Conservation (phyloP, 139 green algal genomes). For the Picochlorum sp. region DNA sequence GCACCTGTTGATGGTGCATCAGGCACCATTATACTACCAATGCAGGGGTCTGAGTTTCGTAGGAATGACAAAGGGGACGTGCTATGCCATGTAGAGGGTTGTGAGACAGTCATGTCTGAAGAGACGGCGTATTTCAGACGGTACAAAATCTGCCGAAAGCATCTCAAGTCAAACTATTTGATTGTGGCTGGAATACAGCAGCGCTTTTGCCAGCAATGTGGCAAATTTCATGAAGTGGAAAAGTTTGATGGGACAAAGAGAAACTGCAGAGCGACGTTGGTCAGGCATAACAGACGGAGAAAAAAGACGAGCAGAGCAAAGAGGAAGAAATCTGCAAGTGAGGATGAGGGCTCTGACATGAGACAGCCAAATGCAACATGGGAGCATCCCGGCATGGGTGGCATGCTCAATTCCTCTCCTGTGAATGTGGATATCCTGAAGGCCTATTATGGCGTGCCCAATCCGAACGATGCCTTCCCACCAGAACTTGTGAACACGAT, state of each 20-base stretch:
- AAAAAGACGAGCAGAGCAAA: slow-evolving; percentile 10
- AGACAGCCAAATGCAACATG: too few species aligned
- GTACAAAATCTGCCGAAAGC: slow-evolving; percentile 73
- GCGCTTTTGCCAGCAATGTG: slow-evolving; percentile 55
- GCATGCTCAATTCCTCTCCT: too few species aligned
- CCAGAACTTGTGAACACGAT: too few species aligned
- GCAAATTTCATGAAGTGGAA: slow-evolving; percentile 34
- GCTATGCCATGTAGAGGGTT: slow-evolving; percentile 31
- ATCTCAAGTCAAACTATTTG: slow-evolving; percentile 41
- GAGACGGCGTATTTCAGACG: slow-evolving; percentile 55
- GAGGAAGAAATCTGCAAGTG: background rate
- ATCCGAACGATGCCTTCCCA: too few species aligned
- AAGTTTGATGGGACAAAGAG: slow-evolving; percentile 39
- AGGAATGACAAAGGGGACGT: slow-evolving; percentile 1
- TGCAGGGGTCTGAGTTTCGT: background rate
- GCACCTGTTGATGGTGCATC: too few species aligned
- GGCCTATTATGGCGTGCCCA: too few species aligned
- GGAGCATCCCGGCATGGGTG: too few species aligned
- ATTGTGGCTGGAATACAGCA: slow-evolving; percentile 54
- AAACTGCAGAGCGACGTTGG: slow-evolving; percentile 26
- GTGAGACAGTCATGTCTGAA: slow-evolving; percentile 15
- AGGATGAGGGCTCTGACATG: too few species aligned
- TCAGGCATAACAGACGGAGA: slow-evolving; percentile 26
- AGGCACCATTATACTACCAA: too few species aligned
- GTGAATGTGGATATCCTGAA: too few species aligned